These are phyloP conservation scores for Strobilomyces echinocephalus DNA, from an alignment of 768 basidiomycete species.

Conservation along the genomic window DNA sequence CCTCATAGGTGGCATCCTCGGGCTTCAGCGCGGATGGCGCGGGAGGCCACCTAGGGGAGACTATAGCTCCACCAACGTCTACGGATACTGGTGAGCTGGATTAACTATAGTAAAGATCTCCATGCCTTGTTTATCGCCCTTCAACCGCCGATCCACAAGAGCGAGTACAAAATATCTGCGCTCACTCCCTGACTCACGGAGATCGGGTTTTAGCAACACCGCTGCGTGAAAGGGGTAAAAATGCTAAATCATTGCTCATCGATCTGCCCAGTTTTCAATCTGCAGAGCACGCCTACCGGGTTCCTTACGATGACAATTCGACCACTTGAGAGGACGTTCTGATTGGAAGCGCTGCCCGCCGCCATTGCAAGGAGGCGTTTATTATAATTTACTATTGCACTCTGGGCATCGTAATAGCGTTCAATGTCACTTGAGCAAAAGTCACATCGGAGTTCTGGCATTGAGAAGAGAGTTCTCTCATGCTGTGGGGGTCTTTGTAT, in stretches of 20 bases:
- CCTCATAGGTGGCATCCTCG: constrained; percentile 59
- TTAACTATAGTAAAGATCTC: neutral
- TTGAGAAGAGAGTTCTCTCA: constrained; percentile 59
- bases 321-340: constrained; percentile 64
- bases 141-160: constrained; percentile 61
- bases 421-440: constrained; percentile 71
- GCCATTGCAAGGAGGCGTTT: constrained; percentile 59
- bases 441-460: constrained; percentile 65
- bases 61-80: constrained; percentile 55
- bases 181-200: constrained; percentile 44
- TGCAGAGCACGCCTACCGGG: constrained; percentile 48
- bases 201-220: constrained; percentile 64
- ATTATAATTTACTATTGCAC: constrained; percentile 59
- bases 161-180: constrained; percentile 67
- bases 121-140: constrained; percentile 50
- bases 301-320: constrained; percentile 82
- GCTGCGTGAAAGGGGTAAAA: constrained; percentile 67
- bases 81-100: neutral
- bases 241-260: constrained; percentile 46
- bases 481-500: constrained; percentile 42
- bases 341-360: constrained; percentile 53
- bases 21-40: constrained; percentile 42
- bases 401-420: constrained; percentile 67
- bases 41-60: constrained; percentile 81
- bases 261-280: neutral